Evolutionary conservation across 257 asterid species (phyloP), one percentile per base, ranked within the genome.

Genomic region (Schizonepeta tenuifolia): DNA sequence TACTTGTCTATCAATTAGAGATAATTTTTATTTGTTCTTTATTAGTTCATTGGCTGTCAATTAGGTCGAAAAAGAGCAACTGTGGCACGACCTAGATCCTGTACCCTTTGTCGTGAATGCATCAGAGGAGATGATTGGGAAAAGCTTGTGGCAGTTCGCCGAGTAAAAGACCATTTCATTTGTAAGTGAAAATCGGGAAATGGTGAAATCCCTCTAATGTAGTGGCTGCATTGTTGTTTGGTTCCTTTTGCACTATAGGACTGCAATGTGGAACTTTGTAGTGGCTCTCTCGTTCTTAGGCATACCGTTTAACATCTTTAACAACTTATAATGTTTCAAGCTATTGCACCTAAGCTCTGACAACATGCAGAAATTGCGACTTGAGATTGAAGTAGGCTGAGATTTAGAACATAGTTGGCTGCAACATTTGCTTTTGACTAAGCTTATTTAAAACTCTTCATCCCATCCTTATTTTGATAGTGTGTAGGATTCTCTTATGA

Each of bases 71-170:
- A 75, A 75, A 81, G 87, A 77, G 99, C 96, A 74, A 85, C 83
- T 17, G 97, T 92, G 77, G 96, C 90, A 66, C 79, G 90, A 46
- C 97, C 95, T 70, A 87, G 98, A 69, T 72, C 79, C 70, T 94
- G 99, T 81, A 89, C 97, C 18, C 96, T 94, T 36, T 94, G 98
- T 67, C 86, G 99, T 75, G 96, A 94, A 87, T 91, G 98, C 87
- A 83, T 88, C 71, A 77, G 93, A 76, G 97, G 87, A 46, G 93
- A 80, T 75, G 95, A 74, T 51, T 94, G 99, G 99, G 93, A 88
- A 50, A 78, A 86, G 76, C 79, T 72, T 55, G 96, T 89, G 26
- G 76, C 88, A 14, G 77, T 94, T 69, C 84, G 89, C 24, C 96
- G 97, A 38, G 93, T 94, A 63, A 94, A 91, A 78, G 88, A 94